These are phyloP conservation scores for Lotmaria passim DNA, from an alignment of 208 protist species.

Conservation along the genomic window DNA sequence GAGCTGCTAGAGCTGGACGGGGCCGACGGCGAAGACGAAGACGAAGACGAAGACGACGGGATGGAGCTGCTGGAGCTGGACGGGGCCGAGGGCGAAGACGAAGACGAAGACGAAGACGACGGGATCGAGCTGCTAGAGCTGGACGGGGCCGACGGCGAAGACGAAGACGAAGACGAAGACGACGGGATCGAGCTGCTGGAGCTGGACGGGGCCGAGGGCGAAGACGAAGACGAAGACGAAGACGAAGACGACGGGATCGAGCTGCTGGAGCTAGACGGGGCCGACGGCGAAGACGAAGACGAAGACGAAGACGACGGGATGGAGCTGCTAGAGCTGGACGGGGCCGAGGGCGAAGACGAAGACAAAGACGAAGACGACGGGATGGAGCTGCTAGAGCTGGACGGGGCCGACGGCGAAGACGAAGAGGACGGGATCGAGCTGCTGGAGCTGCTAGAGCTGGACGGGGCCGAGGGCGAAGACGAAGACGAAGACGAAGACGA, in stretches of 20 bases:
- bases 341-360: neutral
- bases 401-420: too few species aligned
- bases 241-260: too few species aligned
- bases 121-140: slow-evolving; percentile 5
- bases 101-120: slow-evolving; percentile 9
- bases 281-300: slow-evolving; percentile 7
- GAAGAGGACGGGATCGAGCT: too few species aligned
- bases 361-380: too few species aligned
- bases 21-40: neutral
- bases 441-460: too few species aligned
- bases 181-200: too few species aligned
- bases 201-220: too few species aligned
- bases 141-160: too few species aligned
- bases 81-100: neutral
- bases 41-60: neutral
- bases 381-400: slow-evolving; percentile 4
- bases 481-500: too few species aligned
- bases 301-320: neutral
- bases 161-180: too few species aligned
- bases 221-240: too few species aligned
- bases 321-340: neutral
- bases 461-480: too few species aligned
- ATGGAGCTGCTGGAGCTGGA: neutral
- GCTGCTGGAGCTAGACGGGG: neutral
- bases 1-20: neutral